Conservation (phyloP, 768 basidiomycete genomes). For the Naematelia encephala region DNA sequence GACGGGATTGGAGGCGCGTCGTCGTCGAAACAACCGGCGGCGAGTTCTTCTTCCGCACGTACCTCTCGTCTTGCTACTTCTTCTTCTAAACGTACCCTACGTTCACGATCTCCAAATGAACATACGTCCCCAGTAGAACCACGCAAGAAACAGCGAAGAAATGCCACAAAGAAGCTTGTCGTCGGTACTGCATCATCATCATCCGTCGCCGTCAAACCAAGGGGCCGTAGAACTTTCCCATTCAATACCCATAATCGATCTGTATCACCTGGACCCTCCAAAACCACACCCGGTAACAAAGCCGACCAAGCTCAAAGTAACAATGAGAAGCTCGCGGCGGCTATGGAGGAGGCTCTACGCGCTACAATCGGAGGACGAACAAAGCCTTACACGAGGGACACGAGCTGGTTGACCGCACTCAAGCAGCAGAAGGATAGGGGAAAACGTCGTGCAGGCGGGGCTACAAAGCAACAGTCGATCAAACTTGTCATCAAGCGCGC, state of each 20-base stretch:
- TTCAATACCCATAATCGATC: background rate
- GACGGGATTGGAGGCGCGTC: too few species aligned
- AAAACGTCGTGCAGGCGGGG: background rate
- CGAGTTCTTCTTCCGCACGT: background rate
- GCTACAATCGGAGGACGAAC: slow-evolving; percentile 4
- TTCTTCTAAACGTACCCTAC: background rate
- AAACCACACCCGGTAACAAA: background rate
- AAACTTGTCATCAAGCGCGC: background rate
- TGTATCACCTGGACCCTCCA: background rate
- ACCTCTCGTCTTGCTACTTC: background rate
- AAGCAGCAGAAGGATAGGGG: background rate
- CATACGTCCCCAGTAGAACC: background rate
- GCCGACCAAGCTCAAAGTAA: slow-evolving; percentile 6
- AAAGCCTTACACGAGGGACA: slow-evolving; percentile 4
- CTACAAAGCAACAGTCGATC: background rate
- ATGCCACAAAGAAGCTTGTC: background rate
- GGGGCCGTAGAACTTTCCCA: background rate
- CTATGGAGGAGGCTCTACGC: slow-evolving; percentile 1
- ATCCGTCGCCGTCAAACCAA: background rate
- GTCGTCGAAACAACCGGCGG: background rate
- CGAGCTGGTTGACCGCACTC: background rate
- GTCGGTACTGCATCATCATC: background rate
- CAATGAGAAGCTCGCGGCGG: slow-evolving; percentile 1
- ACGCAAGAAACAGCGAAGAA: background rate
- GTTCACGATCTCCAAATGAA: background rate